Conservation (phyloP, 768 basidiomycete genomes). For the Leccinum fibrillosum region DNA sequence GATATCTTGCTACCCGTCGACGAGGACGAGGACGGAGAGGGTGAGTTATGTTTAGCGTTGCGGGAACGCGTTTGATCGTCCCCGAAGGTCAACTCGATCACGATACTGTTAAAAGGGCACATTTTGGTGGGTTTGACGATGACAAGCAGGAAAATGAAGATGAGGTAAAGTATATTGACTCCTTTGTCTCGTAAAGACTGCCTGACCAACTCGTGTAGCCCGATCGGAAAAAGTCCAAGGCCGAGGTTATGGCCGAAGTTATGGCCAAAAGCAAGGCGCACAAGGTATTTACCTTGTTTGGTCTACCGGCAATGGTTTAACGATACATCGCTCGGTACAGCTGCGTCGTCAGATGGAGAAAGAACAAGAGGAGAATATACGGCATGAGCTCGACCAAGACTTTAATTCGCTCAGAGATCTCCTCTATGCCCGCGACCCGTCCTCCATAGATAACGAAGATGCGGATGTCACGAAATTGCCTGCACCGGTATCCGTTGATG, state of each 20-base stretch:
- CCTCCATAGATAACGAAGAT: conserved; percentile 38
- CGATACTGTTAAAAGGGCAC: conserved; percentile 61
- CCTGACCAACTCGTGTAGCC: conserved; percentile 45
- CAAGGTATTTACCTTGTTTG: conserved; percentile 54
- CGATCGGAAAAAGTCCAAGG: conserved; percentile 83
- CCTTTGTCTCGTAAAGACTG: neutral
- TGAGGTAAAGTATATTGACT: conserved; percentile 36
- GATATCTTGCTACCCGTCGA: conserved; percentile 52
- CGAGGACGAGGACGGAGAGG: conserved; percentile 50
- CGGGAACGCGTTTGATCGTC: neutral
- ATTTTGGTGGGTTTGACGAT: conserved; percentile 87
- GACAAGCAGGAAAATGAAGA: conserved; percentile 54
- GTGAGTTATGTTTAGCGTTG: conserved; percentile 26
- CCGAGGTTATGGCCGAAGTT: conserved; percentile 97
- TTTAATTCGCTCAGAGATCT: conserved; percentile 78
- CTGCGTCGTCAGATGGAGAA: conserved; percentile 83
- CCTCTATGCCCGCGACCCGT: conserved; percentile 57
- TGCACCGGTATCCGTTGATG: neutral
- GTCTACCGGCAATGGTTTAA: neutral
- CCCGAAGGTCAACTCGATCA: conserved; percentile 61
- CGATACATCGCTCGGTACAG: conserved; percentile 38
- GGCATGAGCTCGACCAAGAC: conserved; percentile 85
- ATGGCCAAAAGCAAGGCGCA: conserved; percentile 96
- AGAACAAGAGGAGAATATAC: conserved; percentile 80
- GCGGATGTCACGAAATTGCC: conserved; percentile 3